A percentile compares a stretch with the other conserved stretches of the same genome.
Conservation (phyloP, 225 moss, liverwort and hornwort species). For the Physcomitrium patens region DNA sequence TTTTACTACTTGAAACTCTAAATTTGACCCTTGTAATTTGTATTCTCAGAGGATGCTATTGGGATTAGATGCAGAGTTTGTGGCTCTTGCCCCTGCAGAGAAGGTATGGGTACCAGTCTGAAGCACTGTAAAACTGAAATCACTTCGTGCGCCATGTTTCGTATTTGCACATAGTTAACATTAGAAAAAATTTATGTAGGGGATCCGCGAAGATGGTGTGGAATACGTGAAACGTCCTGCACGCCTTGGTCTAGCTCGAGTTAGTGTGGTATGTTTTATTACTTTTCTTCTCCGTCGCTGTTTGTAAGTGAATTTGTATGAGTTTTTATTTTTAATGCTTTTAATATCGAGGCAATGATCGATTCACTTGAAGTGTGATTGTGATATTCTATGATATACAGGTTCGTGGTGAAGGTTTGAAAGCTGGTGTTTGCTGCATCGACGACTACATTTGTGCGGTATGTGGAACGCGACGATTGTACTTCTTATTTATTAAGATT, state of each 20-base stretch:
- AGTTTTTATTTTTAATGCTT: not conserved
- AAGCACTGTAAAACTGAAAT: conserved; percentile 4
- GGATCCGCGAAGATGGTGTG: conserved; percentile 62
- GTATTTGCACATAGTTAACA: conserved; percentile 26
- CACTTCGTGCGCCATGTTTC: conserved; percentile 10
- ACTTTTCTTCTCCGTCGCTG: conserved; percentile 9
- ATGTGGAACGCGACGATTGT: conserved; percentile 28
- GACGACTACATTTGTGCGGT: conserved; percentile 74
- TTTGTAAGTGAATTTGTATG: not conserved
- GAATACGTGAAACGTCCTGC: conserved; percentile 67
- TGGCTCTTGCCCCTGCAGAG: conserved; percentile 67
- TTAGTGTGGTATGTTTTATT: conserved; percentile 65
- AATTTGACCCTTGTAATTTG: conserved; percentile 13
- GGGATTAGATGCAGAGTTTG: conserved; percentile 75
- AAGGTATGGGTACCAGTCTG: conserved; percentile 42
- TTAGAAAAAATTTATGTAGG: conserved; percentile 34
- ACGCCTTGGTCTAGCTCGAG: conserved; percentile 70
- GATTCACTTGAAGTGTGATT: not conserved
- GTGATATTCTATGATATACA: conserved; percentile 33
- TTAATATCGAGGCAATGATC: not conserved
- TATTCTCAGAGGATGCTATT: conserved; percentile 65
- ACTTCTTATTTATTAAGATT: conserved; percentile 13
- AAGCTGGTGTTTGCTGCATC: conserved; percentile 70
- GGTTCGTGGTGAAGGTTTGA: conserved; percentile 71
- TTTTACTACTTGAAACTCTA: conserved; percentile 6